Conservation (phyloP, 129 eudicot genomes). For the Centrapalus pauciflorus region DNA sequence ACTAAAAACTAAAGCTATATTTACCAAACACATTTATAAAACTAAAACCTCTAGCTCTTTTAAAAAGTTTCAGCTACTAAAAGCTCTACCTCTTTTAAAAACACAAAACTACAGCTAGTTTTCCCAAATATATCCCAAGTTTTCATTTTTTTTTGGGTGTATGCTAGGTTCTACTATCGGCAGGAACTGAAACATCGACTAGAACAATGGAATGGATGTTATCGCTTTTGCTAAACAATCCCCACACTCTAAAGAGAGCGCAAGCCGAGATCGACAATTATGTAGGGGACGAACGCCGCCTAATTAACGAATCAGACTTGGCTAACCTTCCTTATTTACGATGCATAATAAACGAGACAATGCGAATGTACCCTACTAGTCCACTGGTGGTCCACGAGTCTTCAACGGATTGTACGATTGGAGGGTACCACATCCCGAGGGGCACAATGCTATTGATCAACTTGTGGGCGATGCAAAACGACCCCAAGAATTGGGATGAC, state of each 20-base stretch:
- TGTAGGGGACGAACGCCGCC: constrained; percentile 18
- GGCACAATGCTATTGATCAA: constrained; percentile 37
- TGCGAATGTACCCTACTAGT: constrained; percentile 17
- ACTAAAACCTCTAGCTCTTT: too few species aligned
- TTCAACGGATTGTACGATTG: constrained; percentile 16
- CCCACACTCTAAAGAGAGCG: constrained; percentile 24
- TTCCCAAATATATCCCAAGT: too few species aligned
- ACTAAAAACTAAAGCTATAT: too few species aligned
- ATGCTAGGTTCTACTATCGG: constrained; percentile 23
- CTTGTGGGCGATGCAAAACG: constrained; percentile 36
- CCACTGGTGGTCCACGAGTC: constrained; percentile 20
- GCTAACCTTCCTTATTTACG: constrained; percentile 30
- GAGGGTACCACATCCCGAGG: constrained; percentile 30
- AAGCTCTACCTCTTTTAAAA: too few species aligned
- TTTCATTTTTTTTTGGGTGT: not conserved
- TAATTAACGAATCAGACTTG: constrained; percentile 32
- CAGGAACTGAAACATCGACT: constrained; percentile 39
- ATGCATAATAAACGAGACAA: constrained; percentile 13
- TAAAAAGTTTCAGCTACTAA: too few species aligned
- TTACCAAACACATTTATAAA: too few species aligned
- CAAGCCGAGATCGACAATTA: constrained; percentile 19
- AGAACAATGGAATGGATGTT: constrained; percentile 46
- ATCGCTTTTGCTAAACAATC: constrained; percentile 34
- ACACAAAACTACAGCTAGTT: too few species aligned
- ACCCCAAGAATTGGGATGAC: constrained; percentile 23